phyloP scores from a whole-genome alignment of 2,329 filamentous ascomycete species.

The Fusarium sp. region DNA sequence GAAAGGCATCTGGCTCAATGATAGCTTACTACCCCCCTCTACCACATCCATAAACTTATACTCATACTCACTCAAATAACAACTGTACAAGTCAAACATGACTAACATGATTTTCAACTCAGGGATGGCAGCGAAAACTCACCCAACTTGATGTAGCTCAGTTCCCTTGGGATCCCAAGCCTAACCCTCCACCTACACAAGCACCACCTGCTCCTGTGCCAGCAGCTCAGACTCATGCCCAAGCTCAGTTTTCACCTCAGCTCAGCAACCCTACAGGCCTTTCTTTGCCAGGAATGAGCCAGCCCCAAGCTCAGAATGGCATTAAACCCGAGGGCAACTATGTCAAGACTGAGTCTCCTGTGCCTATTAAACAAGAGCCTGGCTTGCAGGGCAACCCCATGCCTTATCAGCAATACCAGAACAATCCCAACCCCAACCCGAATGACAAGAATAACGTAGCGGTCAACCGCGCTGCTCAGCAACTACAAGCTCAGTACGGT shows the following conservation, averaged over 20 bases:
- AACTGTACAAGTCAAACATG: conserved; percentile 4
- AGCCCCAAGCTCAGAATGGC: conserved; percentile 53
- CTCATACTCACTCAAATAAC: not conserved
- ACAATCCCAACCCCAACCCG: conserved; percentile 34
- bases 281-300: conserved; percentile 52
- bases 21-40: not conserved
- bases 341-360: conserved; percentile 65
- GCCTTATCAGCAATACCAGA: conserved; percentile 55
- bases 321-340: conserved; percentile 61
- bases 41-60: not conserved
- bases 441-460: conserved; percentile 61
- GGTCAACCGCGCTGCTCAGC: conserved; percentile 69
- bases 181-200: conserved; percentile 68
- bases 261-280: conserved; percentile 46
- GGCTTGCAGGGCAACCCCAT: conserved; percentile 54
- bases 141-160: conserved; percentile 86
- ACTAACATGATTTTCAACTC: conserved; percentile 45
- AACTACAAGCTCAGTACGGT: conserved; percentile 73
- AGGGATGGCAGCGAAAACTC: conserved; percentile 97
- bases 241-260: conserved; percentile 54
- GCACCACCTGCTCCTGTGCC: conserved; percentile 50
- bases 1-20: not conserved
- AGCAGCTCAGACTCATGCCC: conserved; percentile 48
- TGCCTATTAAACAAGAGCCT: conserved; percentile 63
- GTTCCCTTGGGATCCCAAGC: conserved; percentile 96